phyloP scores from a whole-genome alignment of 2,329 filamentous ascomycete species.

The Paecilomyces formosus region DNA sequence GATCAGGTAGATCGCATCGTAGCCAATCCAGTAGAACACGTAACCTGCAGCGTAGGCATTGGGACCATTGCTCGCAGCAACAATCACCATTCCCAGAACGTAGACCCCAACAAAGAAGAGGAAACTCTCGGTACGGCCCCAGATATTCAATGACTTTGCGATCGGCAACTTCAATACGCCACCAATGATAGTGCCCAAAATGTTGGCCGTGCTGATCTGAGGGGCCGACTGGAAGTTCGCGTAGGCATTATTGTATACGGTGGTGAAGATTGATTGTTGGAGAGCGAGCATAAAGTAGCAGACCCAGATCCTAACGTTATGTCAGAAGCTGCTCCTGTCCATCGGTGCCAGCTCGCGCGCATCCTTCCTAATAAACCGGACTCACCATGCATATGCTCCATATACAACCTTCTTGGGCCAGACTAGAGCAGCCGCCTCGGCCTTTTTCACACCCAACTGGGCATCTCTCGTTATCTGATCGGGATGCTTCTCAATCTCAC shows the following conservation, averaged over 20 bases:
- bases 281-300: conserved; percentile 40
- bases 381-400: conserved; percentile 26
- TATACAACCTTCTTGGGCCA: conserved; percentile 31
- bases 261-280: conserved; percentile 34
- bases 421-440: conserved; percentile 32
- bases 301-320: conserved; percentile 36
- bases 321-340: conserved; percentile 10
- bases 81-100: conserved; percentile 49
- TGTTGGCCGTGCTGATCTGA: conserved; percentile 44
- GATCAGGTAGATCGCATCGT: conserved; percentile 48
- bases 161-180: conserved; percentile 55
- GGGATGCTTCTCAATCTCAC: conserved; percentile 17
- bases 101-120: conserved; percentile 42
- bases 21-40: conserved; percentile 55
- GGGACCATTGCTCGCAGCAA: conserved; percentile 54
- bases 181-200: conserved; percentile 50
- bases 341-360: background rate
- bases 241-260: conserved; percentile 44
- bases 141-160: conserved; percentile 56
- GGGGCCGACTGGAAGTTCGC: conserved; percentile 45
- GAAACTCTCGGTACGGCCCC: conserved; percentile 56
- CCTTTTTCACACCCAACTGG: conserved; percentile 30
- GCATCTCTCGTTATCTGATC: conserved; percentile 17
- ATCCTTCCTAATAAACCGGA: background rate
- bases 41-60: conserved; percentile 57